These are phyloP conservation scores for Vicia faba DNA, from an alignment of 306 rosid genomes.

Conservation along the genomic window DNA sequence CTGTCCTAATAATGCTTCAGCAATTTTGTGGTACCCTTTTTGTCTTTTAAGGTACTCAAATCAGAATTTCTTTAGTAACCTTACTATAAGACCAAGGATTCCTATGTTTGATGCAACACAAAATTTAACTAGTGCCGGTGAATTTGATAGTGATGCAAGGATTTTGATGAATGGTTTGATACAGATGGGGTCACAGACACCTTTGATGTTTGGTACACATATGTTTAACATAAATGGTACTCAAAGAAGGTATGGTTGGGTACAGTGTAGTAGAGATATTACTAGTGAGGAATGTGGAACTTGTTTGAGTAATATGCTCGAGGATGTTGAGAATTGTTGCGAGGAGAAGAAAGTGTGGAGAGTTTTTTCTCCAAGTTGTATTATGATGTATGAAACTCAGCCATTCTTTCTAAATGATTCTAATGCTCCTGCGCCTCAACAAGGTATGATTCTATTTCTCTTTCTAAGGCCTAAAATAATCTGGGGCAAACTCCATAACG, in stretches of 20 bases:
- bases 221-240: slow-evolving; percentile 55
- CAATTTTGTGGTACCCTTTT: slow-evolving; percentile 47
- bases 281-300: slow-evolving; percentile 47
- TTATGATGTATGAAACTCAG: slow-evolving; percentile 52
- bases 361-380: slow-evolving; percentile 50
- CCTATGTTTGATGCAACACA: slow-evolving; percentile 49
- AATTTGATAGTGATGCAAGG: slow-evolving; percentile 48
- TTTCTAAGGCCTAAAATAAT: not conserved
- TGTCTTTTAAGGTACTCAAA: slow-evolving; percentile 50
- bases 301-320: slow-evolving; percentile 49
- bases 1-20: slow-evolving; percentile 45
- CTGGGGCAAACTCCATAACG: too few species aligned
- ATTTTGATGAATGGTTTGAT: slow-evolving; percentile 51
- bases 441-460: slow-evolving; percentile 35
- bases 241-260: slow-evolving; percentile 54
- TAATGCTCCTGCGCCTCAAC: slow-evolving; percentile 17
- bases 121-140: slow-evolving; percentile 45
- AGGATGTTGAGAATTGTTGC: slow-evolving; percentile 46
- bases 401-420: slow-evolving; percentile 40
- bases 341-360: slow-evolving; percentile 48
- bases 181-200: slow-evolving; percentile 35
- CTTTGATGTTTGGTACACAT: slow-evolving; percentile 49
- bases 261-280: slow-evolving; percentile 51
- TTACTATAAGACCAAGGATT: slow-evolving; percentile 38
- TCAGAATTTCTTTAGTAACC: slow-evolving; percentile 39